phyloP scores from a whole-genome alignment of 2,329 filamentous ascomycete species.

The Exophiala viscosa region DNA sequence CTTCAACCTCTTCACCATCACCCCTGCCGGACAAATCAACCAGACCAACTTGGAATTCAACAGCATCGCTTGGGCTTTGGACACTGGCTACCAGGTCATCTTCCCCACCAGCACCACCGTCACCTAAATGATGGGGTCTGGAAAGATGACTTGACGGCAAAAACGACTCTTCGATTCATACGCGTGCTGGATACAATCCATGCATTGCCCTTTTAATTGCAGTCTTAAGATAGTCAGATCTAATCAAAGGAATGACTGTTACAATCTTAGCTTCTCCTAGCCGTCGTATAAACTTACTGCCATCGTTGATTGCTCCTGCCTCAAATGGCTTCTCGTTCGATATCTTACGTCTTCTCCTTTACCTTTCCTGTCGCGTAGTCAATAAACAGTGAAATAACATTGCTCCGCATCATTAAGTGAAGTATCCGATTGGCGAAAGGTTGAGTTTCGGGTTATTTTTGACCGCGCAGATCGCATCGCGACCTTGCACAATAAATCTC shows the following conservation, averaged over 20 bases:
- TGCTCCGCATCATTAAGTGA: not conserved
- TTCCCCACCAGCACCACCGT: conserved; percentile 3
- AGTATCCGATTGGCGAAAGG: not conserved
- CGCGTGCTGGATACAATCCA: not conserved
- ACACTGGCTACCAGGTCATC: conserved; percentile 23
- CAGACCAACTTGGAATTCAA: conserved; percentile 23
- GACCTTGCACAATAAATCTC: not conserved
- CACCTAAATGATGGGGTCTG: not conserved
- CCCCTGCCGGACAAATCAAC: conserved; percentile 9
- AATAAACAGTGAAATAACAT: not conserved
- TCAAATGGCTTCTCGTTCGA: not conserved
- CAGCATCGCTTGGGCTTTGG: conserved; percentile 23
- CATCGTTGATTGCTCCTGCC: no score
- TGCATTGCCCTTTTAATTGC: no score
- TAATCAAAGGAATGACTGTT: no score
- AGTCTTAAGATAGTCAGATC: no score
- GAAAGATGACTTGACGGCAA: not conserved
- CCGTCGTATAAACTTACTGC: no score
- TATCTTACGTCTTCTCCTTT: not conserved
- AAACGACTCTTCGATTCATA: not conserved
- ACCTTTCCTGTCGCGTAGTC: not conserved
- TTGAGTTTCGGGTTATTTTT: not conserved
- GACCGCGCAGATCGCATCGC: not conserved
- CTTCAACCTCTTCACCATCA: conserved; percentile 24
- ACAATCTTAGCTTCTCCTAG: no score